A percentile compares a stretch with the other conserved stretches of the same genome.
These are phyloP conservation scores for Exophiala sp. DNA, from an alignment of 2,329 filamentous ascomycete species.

Conservation along the genomic window DNA sequence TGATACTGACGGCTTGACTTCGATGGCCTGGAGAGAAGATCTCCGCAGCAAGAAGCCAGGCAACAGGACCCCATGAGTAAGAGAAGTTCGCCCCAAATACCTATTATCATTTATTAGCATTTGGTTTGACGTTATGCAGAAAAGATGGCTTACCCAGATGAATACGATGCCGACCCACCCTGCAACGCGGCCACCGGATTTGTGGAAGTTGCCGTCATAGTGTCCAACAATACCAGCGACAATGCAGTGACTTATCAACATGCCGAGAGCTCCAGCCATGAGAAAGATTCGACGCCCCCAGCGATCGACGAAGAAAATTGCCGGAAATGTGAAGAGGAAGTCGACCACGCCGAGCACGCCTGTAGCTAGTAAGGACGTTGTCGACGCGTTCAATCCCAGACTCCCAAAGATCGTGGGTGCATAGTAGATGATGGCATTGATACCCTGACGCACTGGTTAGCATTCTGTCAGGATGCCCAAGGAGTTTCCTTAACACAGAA, in stretches of 20 bases:
- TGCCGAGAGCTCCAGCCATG: constrained; percentile 59
- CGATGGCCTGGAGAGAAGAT: background rate
- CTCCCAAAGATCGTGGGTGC: constrained; percentile 32
- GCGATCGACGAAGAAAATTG: constrained; percentile 39
- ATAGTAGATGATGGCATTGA: constrained; percentile 8
- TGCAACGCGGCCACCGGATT: constrained; percentile 50
- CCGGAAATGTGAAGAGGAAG: constrained; percentile 38
- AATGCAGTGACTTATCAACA: constrained; percentile 67
- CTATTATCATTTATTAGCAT: no score
- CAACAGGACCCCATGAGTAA: no score
- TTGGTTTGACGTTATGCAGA: no score
- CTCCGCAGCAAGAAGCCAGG: background rate
- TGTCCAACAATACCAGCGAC: constrained; percentile 66
- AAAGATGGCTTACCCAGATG: constrained; percentile 45
- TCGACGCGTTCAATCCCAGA: constrained; percentile 35
- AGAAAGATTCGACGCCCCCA: constrained; percentile 38
- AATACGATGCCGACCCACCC: constrained; percentile 64
- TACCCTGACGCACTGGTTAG: constrained; percentile 42
- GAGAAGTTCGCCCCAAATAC: no score
- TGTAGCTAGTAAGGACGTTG: constrained; percentile 36
- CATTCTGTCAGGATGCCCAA: background rate
- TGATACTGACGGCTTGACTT: background rate
- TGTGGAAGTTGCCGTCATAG: constrained; percentile 54
- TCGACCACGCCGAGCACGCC: constrained; percentile 39
- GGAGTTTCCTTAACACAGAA: background rate